phyloP scores from a whole-genome alignment of 257 asterid genomes.

The Anisodus acutangulus region DNA sequence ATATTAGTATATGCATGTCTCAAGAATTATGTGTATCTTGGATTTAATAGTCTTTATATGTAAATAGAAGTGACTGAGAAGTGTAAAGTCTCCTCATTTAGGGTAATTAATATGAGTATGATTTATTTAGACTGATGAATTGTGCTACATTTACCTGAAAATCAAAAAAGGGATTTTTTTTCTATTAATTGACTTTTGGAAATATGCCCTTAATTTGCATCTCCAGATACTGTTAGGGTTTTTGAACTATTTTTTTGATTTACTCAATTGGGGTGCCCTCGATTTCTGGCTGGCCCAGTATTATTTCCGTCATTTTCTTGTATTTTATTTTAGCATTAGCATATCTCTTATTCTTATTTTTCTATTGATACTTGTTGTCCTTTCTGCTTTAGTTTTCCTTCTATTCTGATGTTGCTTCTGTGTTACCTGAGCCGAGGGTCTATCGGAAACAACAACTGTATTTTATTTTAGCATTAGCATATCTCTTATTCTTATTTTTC shows the following conservation, averaged over 20 bases:
- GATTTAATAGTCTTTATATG: neutral
- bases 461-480: no score
- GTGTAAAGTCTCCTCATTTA: neutral
- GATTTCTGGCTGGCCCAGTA: no score
- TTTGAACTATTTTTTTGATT: neutral
- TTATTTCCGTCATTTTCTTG: neutral
- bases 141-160: neutral
- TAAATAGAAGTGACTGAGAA: neutral
- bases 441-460: no score
- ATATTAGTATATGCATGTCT: neutral
- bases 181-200: neutral
- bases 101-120: neutral
- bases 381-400: no score
- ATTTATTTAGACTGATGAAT: neutral
- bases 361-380: no score
- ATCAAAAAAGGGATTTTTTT: neutral
- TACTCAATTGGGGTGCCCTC: no score
- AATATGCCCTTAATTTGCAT: neutral
- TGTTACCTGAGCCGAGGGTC: no score
- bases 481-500: no score
- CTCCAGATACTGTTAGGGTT: neutral
- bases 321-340: no score
- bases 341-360: no score
- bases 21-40: neutral
- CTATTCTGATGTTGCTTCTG: no score